These are phyloP conservation scores for Pseudognaphalium luteoalbum DNA, from an alignment of 129 eudicot species.

Conservation along the genomic window DNA sequence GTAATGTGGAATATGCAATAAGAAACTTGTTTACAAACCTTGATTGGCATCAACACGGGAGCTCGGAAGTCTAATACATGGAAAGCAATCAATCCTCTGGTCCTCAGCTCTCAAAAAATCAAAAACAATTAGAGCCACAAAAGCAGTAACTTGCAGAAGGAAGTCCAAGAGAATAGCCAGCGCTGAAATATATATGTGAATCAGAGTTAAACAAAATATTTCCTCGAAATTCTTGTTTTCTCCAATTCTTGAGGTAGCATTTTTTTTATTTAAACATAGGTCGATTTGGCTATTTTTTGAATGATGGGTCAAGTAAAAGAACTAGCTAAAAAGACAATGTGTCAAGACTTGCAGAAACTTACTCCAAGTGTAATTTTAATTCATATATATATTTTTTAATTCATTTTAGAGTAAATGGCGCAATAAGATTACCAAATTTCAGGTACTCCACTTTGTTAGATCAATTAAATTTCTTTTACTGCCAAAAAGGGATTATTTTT, in stretches of 20 bases:
- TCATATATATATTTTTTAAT: neutral
- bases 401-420: neutral
- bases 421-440: no score
- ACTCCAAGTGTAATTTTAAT: neutral
- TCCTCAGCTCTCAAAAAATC: slow-evolving; percentile 92
- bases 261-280: neutral
- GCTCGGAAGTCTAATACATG: slow-evolving; percentile 65
- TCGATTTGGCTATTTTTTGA: neutral
- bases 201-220: slow-evolving; percentile 17
- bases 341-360: neutral
- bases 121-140: slow-evolving; percentile 89
- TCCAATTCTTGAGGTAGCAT: neutral
- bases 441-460: no score
- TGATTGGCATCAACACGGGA: slow-evolving; percentile 57
- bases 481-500: no score
- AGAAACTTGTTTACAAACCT: slow-evolving; percentile 47
- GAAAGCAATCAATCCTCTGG: slow-evolving; percentile 87
- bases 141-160: slow-evolving; percentile 97
- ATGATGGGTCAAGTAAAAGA: neutral
- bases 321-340: neutral
- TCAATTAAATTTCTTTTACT: no score
- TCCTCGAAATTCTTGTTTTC: neutral
- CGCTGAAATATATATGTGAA: slow-evolving; percentile 52
- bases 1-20: neutral
- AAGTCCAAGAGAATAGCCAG: slow-evolving; percentile 97